Conservation (phyloP, 495 filamentous ascomycete species). For the Elasticomyces elasticus region DNA sequence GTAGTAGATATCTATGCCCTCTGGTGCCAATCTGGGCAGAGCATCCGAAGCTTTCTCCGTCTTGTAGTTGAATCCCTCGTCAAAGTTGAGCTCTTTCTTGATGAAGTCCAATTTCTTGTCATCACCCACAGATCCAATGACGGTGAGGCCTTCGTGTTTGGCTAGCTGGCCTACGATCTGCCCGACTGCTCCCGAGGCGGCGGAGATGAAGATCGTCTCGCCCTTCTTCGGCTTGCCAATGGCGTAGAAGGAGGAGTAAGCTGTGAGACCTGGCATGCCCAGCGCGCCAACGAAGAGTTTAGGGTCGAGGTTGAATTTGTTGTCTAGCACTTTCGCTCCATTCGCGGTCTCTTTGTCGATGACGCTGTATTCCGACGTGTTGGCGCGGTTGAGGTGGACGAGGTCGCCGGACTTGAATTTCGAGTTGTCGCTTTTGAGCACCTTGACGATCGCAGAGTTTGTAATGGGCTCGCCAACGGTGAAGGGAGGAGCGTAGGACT, state of each 20-base stretch:
- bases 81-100: slow-evolving; percentile 41
- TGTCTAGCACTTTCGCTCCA: slow-evolving; percentile 28
- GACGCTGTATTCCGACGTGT: slow-evolving; percentile 31
- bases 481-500: slow-evolving; percentile 34
- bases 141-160: slow-evolving; percentile 75
- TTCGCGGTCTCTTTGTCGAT: slow-evolving; percentile 17
- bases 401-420: slow-evolving; percentile 32
- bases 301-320: slow-evolving; percentile 53
- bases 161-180: slow-evolving; percentile 76
- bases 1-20: slow-evolving; percentile 90
- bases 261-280: slow-evolving; percentile 83
- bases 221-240: slow-evolving; percentile 81
- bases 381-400: slow-evolving; percentile 4
- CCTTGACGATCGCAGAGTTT: slow-evolving; percentile 29
- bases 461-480: slow-evolving; percentile 33
- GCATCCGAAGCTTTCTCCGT: slow-evolving; percentile 60
- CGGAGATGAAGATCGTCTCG: slow-evolving; percentile 78
- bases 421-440: slow-evolving; percentile 28
- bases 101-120: slow-evolving; percentile 45
- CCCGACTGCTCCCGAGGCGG: slow-evolving; percentile 76
- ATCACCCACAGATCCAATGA: slow-evolving; percentile 60
- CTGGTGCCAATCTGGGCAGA: slow-evolving; percentile 60
- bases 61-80: slow-evolving; percentile 53
- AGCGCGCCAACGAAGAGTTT: slow-evolving; percentile 60
- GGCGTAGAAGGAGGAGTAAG: slow-evolving; percentile 68